phyloP scores from a whole-genome alignment of 805 yeast genomes.

The Nakazawaea siamensis region DNA sequence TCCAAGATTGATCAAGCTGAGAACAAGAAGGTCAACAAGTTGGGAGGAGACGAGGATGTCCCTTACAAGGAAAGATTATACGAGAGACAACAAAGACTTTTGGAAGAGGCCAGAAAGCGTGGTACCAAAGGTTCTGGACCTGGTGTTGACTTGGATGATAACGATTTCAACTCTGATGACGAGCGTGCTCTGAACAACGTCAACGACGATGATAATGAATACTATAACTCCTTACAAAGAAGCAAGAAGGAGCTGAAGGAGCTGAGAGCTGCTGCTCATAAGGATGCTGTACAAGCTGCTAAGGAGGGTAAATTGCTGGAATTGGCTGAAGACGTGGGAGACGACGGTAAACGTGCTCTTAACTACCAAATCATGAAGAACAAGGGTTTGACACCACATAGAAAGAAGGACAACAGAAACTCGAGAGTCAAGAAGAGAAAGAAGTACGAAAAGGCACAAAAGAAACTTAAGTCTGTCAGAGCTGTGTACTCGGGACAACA shows the following conservation, averaged over 20 bases:
- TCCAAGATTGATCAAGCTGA: constrained; percentile 89
- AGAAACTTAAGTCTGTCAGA: constrained; percentile 85
- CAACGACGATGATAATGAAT: constrained; percentile 44
- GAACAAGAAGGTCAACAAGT: constrained; percentile 48
- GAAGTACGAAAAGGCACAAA: constrained; percentile 90
- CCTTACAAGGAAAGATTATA: constrained; percentile 87
- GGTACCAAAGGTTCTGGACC: constrained; percentile 42
- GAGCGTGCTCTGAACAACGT: constrained; percentile 31
- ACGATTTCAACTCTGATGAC: constrained; percentile 41
- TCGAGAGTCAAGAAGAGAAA: constrained; percentile 97
- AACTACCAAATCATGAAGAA: constrained; percentile 93
- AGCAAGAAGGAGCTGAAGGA: constrained; percentile 39
- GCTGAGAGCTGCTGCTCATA: constrained; percentile 56
- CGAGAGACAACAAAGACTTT: constrained; percentile 81
- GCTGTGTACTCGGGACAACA: constrained; percentile 73
- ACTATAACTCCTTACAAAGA: constrained; percentile 48
- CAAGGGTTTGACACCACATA: constrained; percentile 89
- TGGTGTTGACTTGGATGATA: constrained; percentile 49
- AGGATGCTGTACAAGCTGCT: constrained; percentile 66
- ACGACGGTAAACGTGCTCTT: constrained; percentile 87
- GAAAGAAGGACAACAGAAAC: constrained; percentile 91
- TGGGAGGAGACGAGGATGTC: constrained; percentile 79
- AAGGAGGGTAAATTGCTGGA: constrained; percentile 79
- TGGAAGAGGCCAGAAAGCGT: constrained; percentile 83
- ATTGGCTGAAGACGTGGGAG: constrained; percentile 55